Percentiles rank a stretch among this genome's conserved stretches.
These are phyloP conservation scores for Hypoxylon intermedium DNA, from an alignment of 495 filamentous ascomycete genomes.

Conservation along the genomic window DNA sequence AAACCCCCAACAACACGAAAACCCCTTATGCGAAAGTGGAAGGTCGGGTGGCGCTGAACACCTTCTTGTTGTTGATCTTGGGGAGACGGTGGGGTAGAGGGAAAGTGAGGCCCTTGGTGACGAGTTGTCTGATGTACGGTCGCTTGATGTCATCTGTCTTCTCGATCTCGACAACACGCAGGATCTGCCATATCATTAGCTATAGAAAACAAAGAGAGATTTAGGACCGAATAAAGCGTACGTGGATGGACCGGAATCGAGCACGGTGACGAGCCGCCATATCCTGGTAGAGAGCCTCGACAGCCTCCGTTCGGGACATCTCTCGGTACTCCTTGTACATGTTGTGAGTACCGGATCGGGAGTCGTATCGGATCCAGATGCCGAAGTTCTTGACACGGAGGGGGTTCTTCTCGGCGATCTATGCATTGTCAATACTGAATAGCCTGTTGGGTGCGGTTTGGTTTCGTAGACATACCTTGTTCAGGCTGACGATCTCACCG, in stretches of 20 bases:
- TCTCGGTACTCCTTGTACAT: conserved; percentile 99
- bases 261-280: conserved; percentile 98
- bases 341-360: conserved; percentile 99
- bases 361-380: conserved; percentile 99
- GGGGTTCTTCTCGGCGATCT: conserved; percentile 99
- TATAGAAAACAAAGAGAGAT: conserved; percentile 43
- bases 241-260: conserved; percentile 96
- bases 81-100: conserved; percentile 94
- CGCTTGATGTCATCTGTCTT: conserved; percentile 91
- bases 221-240: conserved; percentile 58
- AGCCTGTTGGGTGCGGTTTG: background rate
- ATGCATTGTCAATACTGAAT: conserved; percentile 17
- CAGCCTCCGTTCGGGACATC: conserved; percentile 91
- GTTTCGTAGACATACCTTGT: conserved; percentile 72
- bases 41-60: conserved; percentile 90
- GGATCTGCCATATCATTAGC: conserved; percentile 71
- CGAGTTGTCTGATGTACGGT: conserved; percentile 98
- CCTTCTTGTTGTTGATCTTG: conserved; percentile 78
- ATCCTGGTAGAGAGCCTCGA: conserved; percentile 97
- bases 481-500: conserved; percentile 96
- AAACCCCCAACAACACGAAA: conserved; percentile 52
- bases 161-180: conserved; percentile 95
- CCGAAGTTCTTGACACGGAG: conserved; percentile 99
- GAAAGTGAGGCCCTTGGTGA: conserved; percentile 94
- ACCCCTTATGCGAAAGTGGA: conserved; percentile 75